A percentile compares a stretch with the other conserved stretches of the same genome.
Conservation (phyloP, 257 asterid species). For the Solanum microdontum region DNA sequence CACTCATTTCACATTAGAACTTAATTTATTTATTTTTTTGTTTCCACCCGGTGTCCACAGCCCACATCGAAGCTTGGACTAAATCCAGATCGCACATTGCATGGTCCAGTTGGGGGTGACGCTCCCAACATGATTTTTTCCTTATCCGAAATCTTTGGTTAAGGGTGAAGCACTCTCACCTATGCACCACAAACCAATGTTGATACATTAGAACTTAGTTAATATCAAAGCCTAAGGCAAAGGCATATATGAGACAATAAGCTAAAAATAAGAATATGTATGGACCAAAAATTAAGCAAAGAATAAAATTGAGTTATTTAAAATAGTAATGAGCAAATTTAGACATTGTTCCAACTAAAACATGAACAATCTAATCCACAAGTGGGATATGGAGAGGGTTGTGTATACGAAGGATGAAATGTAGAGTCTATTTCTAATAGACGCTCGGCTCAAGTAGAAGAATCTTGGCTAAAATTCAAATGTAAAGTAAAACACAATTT, state of each 20-base stretch:
- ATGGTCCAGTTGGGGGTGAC: no score
- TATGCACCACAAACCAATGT: no score
- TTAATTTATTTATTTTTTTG: no score
- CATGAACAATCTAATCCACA: background rate
- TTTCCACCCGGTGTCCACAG: fast-evolving
- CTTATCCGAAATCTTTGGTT: fast-evolving
- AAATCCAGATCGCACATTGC: no score
- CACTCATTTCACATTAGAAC: no score
- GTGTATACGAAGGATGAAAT: no score
- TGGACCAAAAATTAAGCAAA: background rate
- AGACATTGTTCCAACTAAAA: background rate
- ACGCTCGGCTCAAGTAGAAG: background rate
- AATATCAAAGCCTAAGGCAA: no score
- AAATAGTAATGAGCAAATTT: background rate
- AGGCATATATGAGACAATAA: background rate
- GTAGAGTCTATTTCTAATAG: background rate
- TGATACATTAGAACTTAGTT: no score
- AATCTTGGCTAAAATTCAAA: background rate
- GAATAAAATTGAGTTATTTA: background rate
- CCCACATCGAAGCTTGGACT: no score
- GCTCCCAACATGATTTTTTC: no score
- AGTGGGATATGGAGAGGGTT: no score
- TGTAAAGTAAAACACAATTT: background rate
- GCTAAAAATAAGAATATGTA: background rate
- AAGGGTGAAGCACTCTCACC: no score